A percentile compares a stretch with the other conserved stretches of the same genome.
Evolutionary conservation across 495 filamentous ascomycete species (phyloP).

Genomic region (Penicillium argentinense): DNA sequence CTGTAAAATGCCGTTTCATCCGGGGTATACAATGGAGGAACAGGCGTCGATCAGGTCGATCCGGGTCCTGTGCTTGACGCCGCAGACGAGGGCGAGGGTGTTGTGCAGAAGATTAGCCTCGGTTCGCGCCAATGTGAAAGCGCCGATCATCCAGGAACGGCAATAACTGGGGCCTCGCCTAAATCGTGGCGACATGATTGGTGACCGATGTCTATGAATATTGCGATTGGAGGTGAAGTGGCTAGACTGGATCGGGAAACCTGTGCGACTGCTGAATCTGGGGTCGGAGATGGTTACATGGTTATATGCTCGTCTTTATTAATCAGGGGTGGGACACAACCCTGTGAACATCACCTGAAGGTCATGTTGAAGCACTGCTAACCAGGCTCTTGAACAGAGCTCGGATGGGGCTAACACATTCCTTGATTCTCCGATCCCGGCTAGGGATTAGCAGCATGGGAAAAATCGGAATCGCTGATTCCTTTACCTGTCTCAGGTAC

Average conservation of each 20-base stretch:
- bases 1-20: too few relatives aligned
- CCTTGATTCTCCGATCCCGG: not conserved
- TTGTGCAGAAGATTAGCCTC: constrained; percentile 1
- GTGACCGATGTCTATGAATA: not conserved
- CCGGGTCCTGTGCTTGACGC: not conserved
- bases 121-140: constrained; percentile 12
- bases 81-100: not conserved
- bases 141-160: constrained; percentile 3
- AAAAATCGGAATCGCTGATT: constrained; percentile 1
- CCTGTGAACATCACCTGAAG: too few relatives aligned
- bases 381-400: too few relatives aligned
- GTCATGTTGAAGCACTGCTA: too few relatives aligned
- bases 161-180: not conserved
- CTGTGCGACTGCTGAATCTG: not conserved
- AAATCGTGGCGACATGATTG: not conserved
- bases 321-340: too few relatives aligned
- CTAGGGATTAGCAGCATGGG: not conserved
- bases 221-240: not conserved
- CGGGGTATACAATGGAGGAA: not conserved
- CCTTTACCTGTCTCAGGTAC: not conserved
- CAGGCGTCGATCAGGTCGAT: not conserved
- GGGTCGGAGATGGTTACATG: not conserved
- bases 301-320: not conserved
- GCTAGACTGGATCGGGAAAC: not conserved
- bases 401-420: too few relatives aligned